A percentile compares a stretch with the other conserved stretches of the same genome.
Conservation (phyloP, 2,329 filamentous ascomycete species). For the Colletotrichum incanum region DNA sequence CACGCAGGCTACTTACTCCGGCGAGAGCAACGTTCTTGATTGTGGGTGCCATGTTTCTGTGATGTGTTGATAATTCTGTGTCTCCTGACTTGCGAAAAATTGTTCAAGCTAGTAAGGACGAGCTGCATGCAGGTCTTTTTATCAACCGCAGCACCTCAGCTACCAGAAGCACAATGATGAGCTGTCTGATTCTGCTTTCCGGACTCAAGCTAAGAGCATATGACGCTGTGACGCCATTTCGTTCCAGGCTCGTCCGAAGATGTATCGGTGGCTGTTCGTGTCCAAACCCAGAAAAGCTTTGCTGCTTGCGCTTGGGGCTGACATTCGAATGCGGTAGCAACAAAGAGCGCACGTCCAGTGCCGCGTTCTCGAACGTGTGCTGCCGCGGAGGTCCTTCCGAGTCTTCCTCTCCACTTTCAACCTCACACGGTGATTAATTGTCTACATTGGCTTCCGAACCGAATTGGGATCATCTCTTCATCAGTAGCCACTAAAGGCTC, state of each 20-base stretch:
- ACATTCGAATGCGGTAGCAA: neutral
- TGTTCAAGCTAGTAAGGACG: neutral
- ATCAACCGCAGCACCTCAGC: neutral
- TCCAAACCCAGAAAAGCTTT: neutral
- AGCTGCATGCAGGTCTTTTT: neutral
- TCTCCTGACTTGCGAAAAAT: no score
- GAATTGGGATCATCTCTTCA: neutral
- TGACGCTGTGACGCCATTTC: slow-evolving; percentile 25
- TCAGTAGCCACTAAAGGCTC: neutral
- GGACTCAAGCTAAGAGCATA: slow-evolving; percentile 4
- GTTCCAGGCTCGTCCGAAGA: slow-evolving; percentile 36
- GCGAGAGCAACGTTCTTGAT: slow-evolving; percentile 57
- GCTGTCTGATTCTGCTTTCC: neutral
- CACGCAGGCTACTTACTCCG: slow-evolving; percentile 48
- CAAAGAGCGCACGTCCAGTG: slow-evolving; percentile 10
- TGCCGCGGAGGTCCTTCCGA: neutral
- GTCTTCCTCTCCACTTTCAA: neutral
- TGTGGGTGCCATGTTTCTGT: slow-evolving; percentile 29
- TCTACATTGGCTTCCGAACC: no score
- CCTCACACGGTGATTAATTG: no score
- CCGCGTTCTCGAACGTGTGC: neutral
- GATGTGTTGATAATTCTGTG: neutral
- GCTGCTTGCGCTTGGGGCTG: slow-evolving; percentile 4
- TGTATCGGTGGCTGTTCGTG: neutral
- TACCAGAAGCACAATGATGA: neutral